Conservation (phyloP, 116 monocot species). For the Trichopus zeylanicus region DNA sequence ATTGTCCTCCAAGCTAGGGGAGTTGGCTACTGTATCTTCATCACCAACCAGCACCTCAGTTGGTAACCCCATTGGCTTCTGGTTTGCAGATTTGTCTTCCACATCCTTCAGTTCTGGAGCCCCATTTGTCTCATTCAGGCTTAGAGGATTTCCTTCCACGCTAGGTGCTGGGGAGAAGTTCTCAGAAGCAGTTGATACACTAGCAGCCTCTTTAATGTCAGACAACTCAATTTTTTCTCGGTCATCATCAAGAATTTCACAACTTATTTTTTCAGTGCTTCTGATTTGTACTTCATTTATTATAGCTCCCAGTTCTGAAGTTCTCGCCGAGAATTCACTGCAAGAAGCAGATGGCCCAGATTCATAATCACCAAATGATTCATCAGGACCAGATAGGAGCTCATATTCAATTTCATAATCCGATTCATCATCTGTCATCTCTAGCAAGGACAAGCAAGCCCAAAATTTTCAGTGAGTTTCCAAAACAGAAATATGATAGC, state of each 20-base stretch:
- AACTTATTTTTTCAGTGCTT: neutral
- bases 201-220: slow-evolving; percentile 1
- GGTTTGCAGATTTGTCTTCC: neutral
- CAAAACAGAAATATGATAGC: neutral
- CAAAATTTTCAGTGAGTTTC: neutral
- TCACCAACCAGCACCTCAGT: neutral
- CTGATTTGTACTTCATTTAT: slow-evolving; percentile 4
- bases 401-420: slow-evolving; percentile 86
- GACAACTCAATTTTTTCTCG: slow-evolving; percentile 10
- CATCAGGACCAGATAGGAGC: slow-evolving; percentile 65
- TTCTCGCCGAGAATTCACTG: neutral
- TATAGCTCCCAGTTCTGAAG: slow-evolving; percentile 1
- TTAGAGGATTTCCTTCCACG: neutral
- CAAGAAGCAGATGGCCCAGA: slow-evolving; percentile 19
- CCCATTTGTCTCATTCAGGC: neutral
- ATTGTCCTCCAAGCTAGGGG: slow-evolving; percentile 15
- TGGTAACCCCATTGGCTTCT: slow-evolving; percentile 2
- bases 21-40: neutral
- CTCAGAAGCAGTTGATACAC: slow-evolving; percentile 9
- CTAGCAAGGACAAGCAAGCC: slow-evolving; percentile 18
- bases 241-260: slow-evolving; percentile 1
- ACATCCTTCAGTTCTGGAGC: neutral
- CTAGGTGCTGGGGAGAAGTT: slow-evolving; percentile 8
- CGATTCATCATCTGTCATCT: slow-evolving; percentile 67
- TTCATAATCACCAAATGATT: slow-evolving; percentile 30